phyloP scores from a whole-genome alignment of 441 rosid species.

The Erodium moschatum region DNA sequence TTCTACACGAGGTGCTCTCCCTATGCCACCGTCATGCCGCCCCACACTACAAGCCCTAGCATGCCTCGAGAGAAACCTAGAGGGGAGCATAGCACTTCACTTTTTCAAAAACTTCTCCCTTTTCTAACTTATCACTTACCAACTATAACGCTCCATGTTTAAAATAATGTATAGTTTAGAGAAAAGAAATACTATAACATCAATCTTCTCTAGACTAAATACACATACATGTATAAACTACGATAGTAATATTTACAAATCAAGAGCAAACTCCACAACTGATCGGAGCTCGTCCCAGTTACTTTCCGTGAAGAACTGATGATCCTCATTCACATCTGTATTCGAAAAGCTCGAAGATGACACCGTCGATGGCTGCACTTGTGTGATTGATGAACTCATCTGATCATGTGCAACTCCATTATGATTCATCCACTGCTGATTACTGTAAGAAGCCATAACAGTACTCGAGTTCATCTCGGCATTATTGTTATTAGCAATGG shows the following conservation, averaged over 20 bases:
- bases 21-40: no score
- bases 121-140: no score
- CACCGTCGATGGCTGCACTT: slow-evolving; percentile 29
- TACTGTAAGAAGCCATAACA: not conserved
- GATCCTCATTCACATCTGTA: slow-evolving; percentile 21
- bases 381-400: slow-evolving; percentile 13
- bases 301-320: slow-evolving; percentile 21
- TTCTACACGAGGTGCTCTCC: no score
- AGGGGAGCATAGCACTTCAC: no score
- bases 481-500: slow-evolving; percentile 17
- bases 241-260: slow-evolving; percentile 23
- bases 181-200: no score
- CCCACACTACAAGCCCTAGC: no score
- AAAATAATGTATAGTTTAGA: no score
- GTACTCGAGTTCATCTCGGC: slow-evolving; percentile 25
- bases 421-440: not conserved
- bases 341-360: slow-evolving; percentile 28
- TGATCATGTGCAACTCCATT: slow-evolving; percentile 19
- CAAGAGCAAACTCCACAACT: slow-evolving; percentile 52
- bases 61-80: no score
- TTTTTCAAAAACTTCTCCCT: no score
- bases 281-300: slow-evolving; percentile 77
- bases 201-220: no score
- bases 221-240: no score
- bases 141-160: no score